phyloP scores from a whole-genome alignment of 441 rosid genomes.

The Manihot esculenta region DNA sequence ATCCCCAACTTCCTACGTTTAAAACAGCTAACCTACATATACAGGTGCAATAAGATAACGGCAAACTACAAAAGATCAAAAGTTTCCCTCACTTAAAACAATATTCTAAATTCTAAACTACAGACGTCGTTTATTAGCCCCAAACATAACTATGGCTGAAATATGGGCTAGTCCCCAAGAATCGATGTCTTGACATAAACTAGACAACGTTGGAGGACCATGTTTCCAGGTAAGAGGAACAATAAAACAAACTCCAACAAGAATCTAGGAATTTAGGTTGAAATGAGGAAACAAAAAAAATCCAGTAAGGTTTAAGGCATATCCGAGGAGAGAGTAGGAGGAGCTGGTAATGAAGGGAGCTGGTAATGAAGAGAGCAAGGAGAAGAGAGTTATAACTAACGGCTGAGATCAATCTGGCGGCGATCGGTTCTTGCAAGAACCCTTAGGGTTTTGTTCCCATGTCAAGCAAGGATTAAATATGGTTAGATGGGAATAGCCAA shows the following conservation, averaged over 20 bases:
- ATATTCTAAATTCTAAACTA: slow-evolving; percentile 19
- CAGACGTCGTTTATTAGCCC: slow-evolving; percentile 17
- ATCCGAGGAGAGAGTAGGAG: slow-evolving; percentile 12
- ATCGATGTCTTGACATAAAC: slow-evolving; percentile 20
- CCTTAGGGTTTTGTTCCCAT: slow-evolving; percentile 74
- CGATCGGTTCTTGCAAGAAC: slow-evolving; percentile 71
- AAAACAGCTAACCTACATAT: slow-evolving; percentile 32
- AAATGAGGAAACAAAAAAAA: slow-evolving; percentile 12
- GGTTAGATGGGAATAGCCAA: slow-evolving; percentile 15
- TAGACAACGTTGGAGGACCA: slow-evolving; percentile 17
- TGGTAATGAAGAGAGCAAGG: not conserved
- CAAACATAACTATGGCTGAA: slow-evolving; percentile 10
- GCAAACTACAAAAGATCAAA: slow-evolving; percentile 30
- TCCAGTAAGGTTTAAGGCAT: slow-evolving; percentile 24
- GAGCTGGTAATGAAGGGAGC: not conserved
- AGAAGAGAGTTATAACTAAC: slow-evolving; percentile 28
- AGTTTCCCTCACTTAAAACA: slow-evolving; percentile 17
- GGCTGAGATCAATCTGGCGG: slow-evolving; percentile 67
- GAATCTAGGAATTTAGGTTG: not conserved
- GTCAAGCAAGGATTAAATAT: slow-evolving; percentile 32
- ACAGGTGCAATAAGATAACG: slow-evolving; percentile 27
- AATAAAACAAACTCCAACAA: not conserved
- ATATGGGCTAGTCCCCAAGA: slow-evolving; percentile 2
- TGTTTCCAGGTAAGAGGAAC: slow-evolving; percentile 21
- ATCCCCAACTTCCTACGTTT: slow-evolving; percentile 24